Evolutionary conservation across 495 filamentous ascomycete species (phyloP).

Genomic region (Penicillium pancosmium): DNA sequence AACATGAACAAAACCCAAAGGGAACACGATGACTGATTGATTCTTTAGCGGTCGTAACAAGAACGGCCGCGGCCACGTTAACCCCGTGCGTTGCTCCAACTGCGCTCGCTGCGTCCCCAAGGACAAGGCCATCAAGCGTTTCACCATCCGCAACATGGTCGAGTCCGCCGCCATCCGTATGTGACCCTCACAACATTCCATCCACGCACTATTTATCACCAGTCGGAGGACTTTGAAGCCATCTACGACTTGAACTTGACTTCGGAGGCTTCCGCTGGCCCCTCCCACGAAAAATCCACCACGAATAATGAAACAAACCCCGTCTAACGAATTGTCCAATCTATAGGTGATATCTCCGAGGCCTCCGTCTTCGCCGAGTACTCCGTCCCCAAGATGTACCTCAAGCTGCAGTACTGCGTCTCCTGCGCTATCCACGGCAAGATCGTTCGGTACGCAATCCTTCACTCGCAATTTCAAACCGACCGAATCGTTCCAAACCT

Average conservation of each 20-base stretch:
- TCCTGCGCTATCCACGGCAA: constrained; percentile 99
- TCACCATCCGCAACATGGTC: constrained; percentile 99
- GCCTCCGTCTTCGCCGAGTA: constrained; percentile 99
- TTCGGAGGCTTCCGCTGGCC: not conserved
- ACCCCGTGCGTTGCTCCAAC: constrained; percentile 99
- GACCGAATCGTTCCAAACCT: constrained; percentile 30
- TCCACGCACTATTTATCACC: not conserved
- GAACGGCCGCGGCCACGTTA: constrained; percentile 99
- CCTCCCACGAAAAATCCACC: not conserved
- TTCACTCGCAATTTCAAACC: not conserved
- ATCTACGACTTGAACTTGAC: not conserved
- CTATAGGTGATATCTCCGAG: constrained; percentile 97
- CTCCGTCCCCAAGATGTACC: constrained; percentile 99
- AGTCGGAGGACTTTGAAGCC: constrained; percentile 11
- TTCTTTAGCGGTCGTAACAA: constrained; percentile 90
- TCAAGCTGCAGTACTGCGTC: constrained; percentile 99
- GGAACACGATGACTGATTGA: constrained; percentile 27
- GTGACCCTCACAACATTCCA: constrained; percentile 43
- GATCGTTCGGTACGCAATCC: constrained; percentile 91
- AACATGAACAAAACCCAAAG: constrained; percentile 2
- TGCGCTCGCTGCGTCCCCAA: constrained; percentile 99
- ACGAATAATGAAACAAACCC: not conserved
- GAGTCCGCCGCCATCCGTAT: constrained; percentile 99
- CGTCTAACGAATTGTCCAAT: not conserved
- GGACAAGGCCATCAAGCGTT: constrained; percentile 99